Conservation (phyloP, 352 stramenopile species). For the Phytophthora pistaciae region DNA sequence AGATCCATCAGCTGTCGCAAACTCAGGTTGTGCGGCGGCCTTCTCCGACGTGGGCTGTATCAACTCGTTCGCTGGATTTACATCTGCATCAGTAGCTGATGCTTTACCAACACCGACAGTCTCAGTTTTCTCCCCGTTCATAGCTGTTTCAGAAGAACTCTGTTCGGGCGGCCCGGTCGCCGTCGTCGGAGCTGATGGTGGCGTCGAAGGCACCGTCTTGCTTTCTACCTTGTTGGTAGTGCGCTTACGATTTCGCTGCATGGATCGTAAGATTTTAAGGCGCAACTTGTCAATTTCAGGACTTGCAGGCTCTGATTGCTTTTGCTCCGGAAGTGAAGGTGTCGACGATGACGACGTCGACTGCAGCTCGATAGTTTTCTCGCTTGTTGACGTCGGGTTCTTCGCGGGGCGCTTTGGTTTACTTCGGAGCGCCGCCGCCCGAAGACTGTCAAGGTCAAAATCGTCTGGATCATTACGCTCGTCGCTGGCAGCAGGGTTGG, state of each 20-base stretch:
- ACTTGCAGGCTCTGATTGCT: constrained; percentile 16
- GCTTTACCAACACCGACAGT: not conserved
- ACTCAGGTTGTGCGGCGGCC: not conserved
- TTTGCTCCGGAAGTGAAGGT: constrained; percentile 9
- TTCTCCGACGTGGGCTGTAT: not conserved
- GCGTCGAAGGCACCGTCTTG: not conserved
- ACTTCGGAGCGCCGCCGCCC: constrained; percentile 66
- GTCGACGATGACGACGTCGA: constrained; percentile 8
- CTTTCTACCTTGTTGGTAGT: constrained; percentile 12
- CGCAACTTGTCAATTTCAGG: constrained; percentile 53
- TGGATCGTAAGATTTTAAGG: constrained; percentile 57
- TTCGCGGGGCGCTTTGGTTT: constrained; percentile 59
- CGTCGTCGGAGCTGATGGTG: not conserved
- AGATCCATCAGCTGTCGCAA: not conserved
- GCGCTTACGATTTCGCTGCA: constrained; percentile 47
- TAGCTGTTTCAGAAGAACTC: not conserved
- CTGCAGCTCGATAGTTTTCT: not conserved
- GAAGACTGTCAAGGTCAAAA: constrained; percentile 76
- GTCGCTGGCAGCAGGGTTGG: constrained; percentile 4
- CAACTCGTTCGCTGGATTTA: not conserved
- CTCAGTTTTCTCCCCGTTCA: not conserved
- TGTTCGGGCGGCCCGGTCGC: not conserved
- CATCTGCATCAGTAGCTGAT: not conserved
- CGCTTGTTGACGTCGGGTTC: constrained; percentile 6
- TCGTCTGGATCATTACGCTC: constrained; percentile 26